phyloP scores from a whole-genome alignment of 192 early-diverging fungal species.

The Coemansia sp. region DNA sequence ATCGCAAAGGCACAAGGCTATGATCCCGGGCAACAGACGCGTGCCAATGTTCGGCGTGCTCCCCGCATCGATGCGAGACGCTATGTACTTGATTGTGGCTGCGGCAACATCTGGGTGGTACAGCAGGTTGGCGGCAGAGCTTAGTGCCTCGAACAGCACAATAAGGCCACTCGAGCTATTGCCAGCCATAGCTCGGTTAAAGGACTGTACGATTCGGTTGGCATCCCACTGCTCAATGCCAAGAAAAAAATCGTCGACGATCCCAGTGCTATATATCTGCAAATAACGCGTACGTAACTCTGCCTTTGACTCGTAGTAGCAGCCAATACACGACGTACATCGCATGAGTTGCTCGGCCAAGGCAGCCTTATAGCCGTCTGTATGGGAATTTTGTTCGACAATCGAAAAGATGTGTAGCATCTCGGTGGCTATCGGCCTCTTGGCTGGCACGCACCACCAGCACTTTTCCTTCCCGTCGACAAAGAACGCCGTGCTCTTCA shows the following conservation, averaged over 20 bases:
- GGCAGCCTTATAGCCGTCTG: constrained; percentile 17
- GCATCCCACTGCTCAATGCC: constrained; percentile 38
- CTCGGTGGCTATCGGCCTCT: constrained; percentile 26
- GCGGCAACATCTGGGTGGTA: constrained; percentile 14
- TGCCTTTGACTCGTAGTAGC: constrained; percentile 38
- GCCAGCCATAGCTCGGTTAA: constrained; percentile 2
- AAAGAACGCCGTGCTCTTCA: constrained; percentile 31
- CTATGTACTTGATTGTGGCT: constrained; percentile 16
- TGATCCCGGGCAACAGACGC: constrained; percentile 27
- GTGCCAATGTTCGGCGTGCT: constrained; percentile 22
- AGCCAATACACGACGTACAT: constrained; percentile 41
- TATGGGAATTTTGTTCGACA: constrained; percentile 1
- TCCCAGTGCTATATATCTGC: constrained; percentile 13
- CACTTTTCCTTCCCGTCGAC: constrained; percentile 38
- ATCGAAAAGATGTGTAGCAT: constrained; percentile 53
- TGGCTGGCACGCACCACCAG: constrained; percentile 48
- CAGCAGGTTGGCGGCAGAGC: constrained; percentile 19
- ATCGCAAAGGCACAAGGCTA: constrained; percentile 21
- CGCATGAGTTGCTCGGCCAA: constrained; percentile 28
- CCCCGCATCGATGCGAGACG: constrained; percentile 7
- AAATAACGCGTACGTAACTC: constrained; percentile 20
- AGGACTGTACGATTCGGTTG: constrained; percentile 17
- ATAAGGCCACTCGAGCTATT: constrained; percentile 9
- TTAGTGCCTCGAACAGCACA: constrained; percentile 29
- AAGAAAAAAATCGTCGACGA: constrained; percentile 23